Evolutionary conservation across 2,329 filamentous ascomycete genomes (phyloP), one percentile per base, ranked within the genome.

Genomic region (Celoporthe dispersa): DNA sequence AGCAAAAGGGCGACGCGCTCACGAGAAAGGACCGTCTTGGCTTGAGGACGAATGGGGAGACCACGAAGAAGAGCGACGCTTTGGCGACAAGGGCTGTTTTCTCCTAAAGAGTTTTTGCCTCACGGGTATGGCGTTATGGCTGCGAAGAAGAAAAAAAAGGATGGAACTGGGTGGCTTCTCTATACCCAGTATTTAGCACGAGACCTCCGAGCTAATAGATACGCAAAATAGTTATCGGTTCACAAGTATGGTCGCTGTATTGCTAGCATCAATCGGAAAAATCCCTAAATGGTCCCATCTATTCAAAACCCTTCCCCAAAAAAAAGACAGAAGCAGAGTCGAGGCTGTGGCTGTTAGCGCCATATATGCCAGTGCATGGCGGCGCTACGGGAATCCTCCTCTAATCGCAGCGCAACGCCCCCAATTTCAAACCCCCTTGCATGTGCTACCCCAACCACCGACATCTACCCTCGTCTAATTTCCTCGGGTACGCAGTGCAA

Each of bases 71-170:
- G 75, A 86, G 85, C 75, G 88, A 92, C 79, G 90, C 89, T 73
- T 83, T 98, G 80, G 94, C 97, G 81, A 91, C 92, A 73, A 88
- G 87, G 78, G 86, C 90, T 75, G 81, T 97, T 69, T 97, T 97
- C 84, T 88, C 90, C 75, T 95, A 19, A 86, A 84, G 66, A 31
- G 41, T 66, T 75, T 25, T 65, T 74, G 16, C 57, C 44, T 61
- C 55, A 64, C 62, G 64, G 66, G 65, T 67, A 67, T 31, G 69
- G 69, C 68, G 69, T 69, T 69, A 60, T 59, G 65, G 55, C 39
- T 59, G 68, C 55, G 57, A 60, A 69, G 70, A 71, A n/a, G 53
- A 69, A 68, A 71, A 71, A 25, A 53, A 69, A 71, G 66, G 16
- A 61, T 55, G 60, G 63, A 64, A 65, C 35, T 60, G 55, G 44